Percentiles rank a stretch among this genome's conserved stretches.
These are phyloP conservation scores for Candida schatavii DNA, from an alignment of 805 yeast species.

Conservation along the genomic window DNA sequence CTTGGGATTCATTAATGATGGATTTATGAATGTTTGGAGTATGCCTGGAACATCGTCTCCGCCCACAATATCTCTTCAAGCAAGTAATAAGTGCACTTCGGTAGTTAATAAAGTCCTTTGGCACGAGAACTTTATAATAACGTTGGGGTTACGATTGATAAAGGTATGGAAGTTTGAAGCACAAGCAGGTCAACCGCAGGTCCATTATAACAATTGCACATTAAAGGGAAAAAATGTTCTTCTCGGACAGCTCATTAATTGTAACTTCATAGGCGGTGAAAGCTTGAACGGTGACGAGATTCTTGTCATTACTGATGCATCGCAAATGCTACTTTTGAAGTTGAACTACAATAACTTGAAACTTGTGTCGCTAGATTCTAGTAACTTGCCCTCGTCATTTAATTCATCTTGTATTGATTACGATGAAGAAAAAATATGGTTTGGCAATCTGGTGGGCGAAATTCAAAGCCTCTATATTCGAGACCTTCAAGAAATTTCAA, in stretches of 20 bases:
- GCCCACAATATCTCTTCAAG: conserved; percentile 27
- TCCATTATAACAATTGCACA: conserved; percentile 17
- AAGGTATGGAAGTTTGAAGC: conserved; percentile 56
- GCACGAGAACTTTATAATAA: conserved; percentile 49
- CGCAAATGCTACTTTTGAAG: conserved; percentile 30
- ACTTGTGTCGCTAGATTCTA: conserved; percentile 13
- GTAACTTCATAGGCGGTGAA: conserved; percentile 46
- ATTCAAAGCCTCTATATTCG: conserved; percentile 10
- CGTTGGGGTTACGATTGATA: conserved; percentile 60
- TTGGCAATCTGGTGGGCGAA: conserved; percentile 13
- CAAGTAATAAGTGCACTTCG: conserved; percentile 64
- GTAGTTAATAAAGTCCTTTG: conserved; percentile 55
- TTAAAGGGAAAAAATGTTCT: conserved; percentile 61
- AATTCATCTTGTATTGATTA: conserved; percentile 16
- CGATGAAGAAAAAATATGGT: conserved; percentile 22
- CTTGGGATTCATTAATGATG: conserved; percentile 67
- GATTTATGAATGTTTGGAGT: conserved; percentile 63
- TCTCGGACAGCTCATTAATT: conserved; percentile 46
- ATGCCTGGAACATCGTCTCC: conserved; percentile 14
- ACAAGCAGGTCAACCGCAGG: conserved; percentile 17
- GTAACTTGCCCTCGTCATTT: conserved; percentile 12
- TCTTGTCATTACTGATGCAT: conserved; percentile 30
- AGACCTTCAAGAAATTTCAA: conserved; percentile 9
- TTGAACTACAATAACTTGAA: conserved; percentile 20
- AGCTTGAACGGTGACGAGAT: conserved; percentile 35